Evolutionary conservation across 345 rosid genomes (phyloP), one percentile per base, ranked within the genome.

Genomic region (Cardamine resedifolia): DNA sequence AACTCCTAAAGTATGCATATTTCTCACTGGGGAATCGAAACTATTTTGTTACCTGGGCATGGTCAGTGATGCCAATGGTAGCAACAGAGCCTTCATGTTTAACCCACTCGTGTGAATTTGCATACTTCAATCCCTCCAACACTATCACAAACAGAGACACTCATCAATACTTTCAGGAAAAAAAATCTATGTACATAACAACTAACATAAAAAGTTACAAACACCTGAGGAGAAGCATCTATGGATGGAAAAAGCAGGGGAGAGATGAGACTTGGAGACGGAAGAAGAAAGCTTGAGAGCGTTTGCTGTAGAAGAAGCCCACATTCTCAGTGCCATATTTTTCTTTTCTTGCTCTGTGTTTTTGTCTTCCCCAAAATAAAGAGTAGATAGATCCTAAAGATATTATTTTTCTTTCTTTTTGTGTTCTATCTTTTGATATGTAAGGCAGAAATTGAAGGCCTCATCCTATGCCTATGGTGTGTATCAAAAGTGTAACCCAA

Each of bases 261-360:
- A 70, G 20, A 75, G 64, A 38, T 67, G 73, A 60, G 73, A 59
- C 56, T 74, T 74, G 73, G 69, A 75, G 38, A 58, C 48, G 33
- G 64, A 41, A 53, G 79, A 62, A 66, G 98, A 93, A 78, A 89
- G 81, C 75, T 77, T 79, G 26, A 90, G 90, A 51, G 92, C 89
- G 55, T 87, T 90, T 61, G 91, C 97, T 8, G 97, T 86, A 47
- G 96, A 93, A 66, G 94, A 90, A 80, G 88, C 92, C 96, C 94
- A 93, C 84, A 87, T 81, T 79, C 94, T 86, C 34, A 93, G 73
- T 57, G 97, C 96, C 96, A 90, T 90, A 58, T 53, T 15, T 31
- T 33, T 61, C 15, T 52, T 34, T 45, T 10, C 73, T 66, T 57
- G 15, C 24, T 48, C 33, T 19, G 70, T 48, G 50, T 67, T 41